A percentile compares a stretch with the other conserved stretches of the same genome.
These are phyloP conservation scores for Yamadazyma membranifaciens DNA, from an alignment of 1,139 yeast species.

Conservation along the genomic window DNA sequence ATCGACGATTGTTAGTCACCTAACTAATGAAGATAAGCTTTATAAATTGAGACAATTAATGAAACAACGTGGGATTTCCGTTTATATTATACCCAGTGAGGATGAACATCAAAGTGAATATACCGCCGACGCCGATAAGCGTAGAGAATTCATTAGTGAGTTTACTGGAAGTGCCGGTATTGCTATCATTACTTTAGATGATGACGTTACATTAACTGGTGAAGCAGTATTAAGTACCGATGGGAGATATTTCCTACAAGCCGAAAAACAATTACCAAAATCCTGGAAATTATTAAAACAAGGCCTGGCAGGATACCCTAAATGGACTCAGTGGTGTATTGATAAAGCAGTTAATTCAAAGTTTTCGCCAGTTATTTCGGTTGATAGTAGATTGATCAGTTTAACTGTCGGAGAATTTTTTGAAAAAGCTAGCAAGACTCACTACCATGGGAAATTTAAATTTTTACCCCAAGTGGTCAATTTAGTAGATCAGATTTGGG, in stretches of 20 bases:
- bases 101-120: conserved; percentile 61
- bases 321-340: conserved; percentile 39
- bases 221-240: conserved; percentile 54
- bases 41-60: conserved; percentile 35
- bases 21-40: conserved; percentile 25
- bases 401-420: conserved; percentile 36
- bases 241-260: conserved; percentile 54
- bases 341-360: conserved; percentile 30
- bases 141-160: conserved; percentile 51
- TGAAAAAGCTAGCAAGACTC: conserved; percentile 20
- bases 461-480: conserved; percentile 34
- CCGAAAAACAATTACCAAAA: conserved; percentile 39
- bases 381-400: conserved; percentile 39
- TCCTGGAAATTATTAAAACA: conserved; percentile 41
- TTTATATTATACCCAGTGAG: conserved; percentile 57
- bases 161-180: conserved; percentile 61
- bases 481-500: conserved; percentile 44
- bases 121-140: conserved; percentile 49
- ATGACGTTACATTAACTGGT: conserved; percentile 29
- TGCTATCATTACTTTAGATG: conserved; percentile 45
- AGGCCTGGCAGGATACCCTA: conserved; percentile 33
- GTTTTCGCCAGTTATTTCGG: conserved; percentile 38
- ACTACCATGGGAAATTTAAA: conserved; percentile 20
- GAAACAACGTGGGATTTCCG: conserved; percentile 42
- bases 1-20: conserved; percentile 7